A percentile compares a stretch with the other conserved stretches of the same genome.
These are phyloP conservation scores for Phytophthora megakarya DNA, from an alignment of 352 stramenopile genomes.

Conservation along the genomic window DNA sequence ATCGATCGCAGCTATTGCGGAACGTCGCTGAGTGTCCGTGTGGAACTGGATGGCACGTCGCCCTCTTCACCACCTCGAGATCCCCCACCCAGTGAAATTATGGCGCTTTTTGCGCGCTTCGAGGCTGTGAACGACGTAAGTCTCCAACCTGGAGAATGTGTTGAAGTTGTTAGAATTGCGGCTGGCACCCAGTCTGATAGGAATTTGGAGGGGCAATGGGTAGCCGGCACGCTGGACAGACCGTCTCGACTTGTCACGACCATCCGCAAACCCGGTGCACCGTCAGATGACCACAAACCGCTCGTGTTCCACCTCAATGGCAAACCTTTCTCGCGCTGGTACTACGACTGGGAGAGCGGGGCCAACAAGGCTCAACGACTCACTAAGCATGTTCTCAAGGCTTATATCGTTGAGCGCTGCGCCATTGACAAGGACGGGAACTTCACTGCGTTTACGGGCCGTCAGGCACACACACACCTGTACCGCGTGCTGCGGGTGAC, in stretches of 20 bases:
- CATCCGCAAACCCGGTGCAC: constrained; percentile 5
- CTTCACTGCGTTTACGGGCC: constrained; percentile 29
- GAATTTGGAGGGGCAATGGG: constrained; percentile 67
- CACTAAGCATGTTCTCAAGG: constrained; percentile 68
- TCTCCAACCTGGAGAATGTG: constrained; percentile 45
- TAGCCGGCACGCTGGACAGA: constrained; percentile 53
- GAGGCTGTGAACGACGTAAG: constrained; percentile 43
- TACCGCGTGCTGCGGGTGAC: constrained; percentile 57
- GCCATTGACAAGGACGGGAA: constrained; percentile 45
- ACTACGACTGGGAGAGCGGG: constrained; percentile 78
- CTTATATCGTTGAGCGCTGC: constrained; percentile 56
- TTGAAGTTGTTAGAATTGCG: constrained; percentile 49
- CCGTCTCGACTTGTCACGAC: constrained; percentile 36
- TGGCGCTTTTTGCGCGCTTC: constrained; percentile 46
- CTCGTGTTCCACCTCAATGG: constrained; percentile 64
- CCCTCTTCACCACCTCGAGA: constrained; percentile 6
- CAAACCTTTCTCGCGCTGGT: constrained; percentile 56
- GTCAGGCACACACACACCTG: constrained; percentile 30
- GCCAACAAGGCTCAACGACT: constrained; percentile 73
- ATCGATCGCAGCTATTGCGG: constrained; percentile 79
- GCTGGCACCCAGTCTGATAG: constrained; percentile 48
- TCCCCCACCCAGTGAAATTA: constrained; percentile 11
- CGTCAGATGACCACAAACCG: constrained; percentile 25
- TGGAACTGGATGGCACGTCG: background rate
- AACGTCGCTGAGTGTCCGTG: constrained; percentile 50